These are phyloP conservation scores for Triticum turgidum DNA, from an alignment of 176 grass and related monocot species.

Conservation along the genomic window DNA sequence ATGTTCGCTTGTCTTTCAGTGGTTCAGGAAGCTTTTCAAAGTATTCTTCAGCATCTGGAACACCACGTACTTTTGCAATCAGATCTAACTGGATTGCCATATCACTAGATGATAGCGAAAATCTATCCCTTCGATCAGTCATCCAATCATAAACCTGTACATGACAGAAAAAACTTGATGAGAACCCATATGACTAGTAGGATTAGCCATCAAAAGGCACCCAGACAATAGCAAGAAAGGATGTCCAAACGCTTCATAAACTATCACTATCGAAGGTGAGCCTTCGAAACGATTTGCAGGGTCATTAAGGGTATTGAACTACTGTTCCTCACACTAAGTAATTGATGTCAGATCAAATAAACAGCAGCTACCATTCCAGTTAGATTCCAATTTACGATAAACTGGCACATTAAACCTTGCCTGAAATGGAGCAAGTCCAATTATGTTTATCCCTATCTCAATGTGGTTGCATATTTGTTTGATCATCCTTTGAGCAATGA, in stretches of 20 bases:
- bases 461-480: background rate
- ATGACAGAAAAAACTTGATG: slow-evolving; percentile 2
- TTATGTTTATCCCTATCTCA: background rate
- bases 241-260: slow-evolving; percentile 20
- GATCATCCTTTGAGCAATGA: slow-evolving; percentile 1
- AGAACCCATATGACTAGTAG: background rate
- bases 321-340: background rate
- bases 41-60: slow-evolving; percentile 65
- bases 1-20: slow-evolving; percentile 75
- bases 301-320: background rate
- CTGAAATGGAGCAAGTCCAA: background rate
- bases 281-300: background rate
- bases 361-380: background rate
- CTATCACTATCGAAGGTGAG: background rate
- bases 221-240: background rate
- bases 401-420: background rate
- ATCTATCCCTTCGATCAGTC: slow-evolving; percentile 56
- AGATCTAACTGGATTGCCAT: slow-evolving; percentile 89
- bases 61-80: slow-evolving; percentile 67
- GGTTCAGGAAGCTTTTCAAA: slow-evolving; percentile 69
- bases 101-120: slow-evolving; percentile 59
- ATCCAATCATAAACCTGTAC: slow-evolving; percentile 87
- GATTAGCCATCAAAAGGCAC: slow-evolving; percentile 13
- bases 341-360: background rate
- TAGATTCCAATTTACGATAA: background rate